phyloP scores from a whole-genome alignment of 495 filamentous ascomycete species.

The Amphirosellinia nigrospora region DNA sequence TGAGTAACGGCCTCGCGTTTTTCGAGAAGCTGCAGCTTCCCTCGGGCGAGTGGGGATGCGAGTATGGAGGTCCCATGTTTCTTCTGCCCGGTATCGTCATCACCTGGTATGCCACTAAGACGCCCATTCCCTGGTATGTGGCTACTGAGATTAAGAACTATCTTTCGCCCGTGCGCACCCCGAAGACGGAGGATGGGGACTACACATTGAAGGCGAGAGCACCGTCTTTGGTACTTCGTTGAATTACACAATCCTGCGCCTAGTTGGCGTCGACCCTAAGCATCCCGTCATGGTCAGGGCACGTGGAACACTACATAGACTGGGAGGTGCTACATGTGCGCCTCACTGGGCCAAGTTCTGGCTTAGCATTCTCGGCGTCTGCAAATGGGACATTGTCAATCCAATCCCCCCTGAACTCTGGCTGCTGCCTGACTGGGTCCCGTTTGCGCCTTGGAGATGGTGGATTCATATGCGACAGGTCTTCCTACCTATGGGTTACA shows the following conservation, averaged over 20 bases:
- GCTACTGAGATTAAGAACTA: conserved; percentile 92
- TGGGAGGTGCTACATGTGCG: conserved; percentile 82
- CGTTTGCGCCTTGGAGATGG: conserved; percentile 95
- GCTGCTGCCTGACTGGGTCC: conserved; percentile 95
- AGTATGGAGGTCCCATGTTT: conserved; percentile 92
- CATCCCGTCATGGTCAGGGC: conserved; percentile 88
- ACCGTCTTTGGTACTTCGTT: conserved; percentile 87
- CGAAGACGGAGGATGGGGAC: conserved; percentile 92
- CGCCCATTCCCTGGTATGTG: conserved; percentile 80
- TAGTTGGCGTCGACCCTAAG: conserved; percentile 89
- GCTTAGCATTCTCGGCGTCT: conserved; percentile 82
- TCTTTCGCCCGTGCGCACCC: conserved; percentile 87
- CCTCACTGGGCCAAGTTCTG: conserved; percentile 98
- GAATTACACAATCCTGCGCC: conserved; percentile 84
- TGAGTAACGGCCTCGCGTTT: conserved; percentile 84
- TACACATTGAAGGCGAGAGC: conserved; percentile 95
- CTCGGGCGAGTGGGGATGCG: conserved; percentile 93
- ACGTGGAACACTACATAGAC: conserved; percentile 76
- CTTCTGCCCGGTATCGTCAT: conserved; percentile 85
- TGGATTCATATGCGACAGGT: conserved; percentile 98
- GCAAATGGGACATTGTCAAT: conserved; percentile 91
- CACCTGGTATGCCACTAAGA: conserved; percentile 90
- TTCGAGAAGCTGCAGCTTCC: conserved; percentile 88
- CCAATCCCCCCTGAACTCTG: conserved; percentile 92
- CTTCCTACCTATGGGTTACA: conserved; percentile 88